Evolutionary conservation across 495 filamentous ascomycete species (phyloP), one percentile per base, ranked within the genome.

Genomic region (Tuber calosporum): DNA sequence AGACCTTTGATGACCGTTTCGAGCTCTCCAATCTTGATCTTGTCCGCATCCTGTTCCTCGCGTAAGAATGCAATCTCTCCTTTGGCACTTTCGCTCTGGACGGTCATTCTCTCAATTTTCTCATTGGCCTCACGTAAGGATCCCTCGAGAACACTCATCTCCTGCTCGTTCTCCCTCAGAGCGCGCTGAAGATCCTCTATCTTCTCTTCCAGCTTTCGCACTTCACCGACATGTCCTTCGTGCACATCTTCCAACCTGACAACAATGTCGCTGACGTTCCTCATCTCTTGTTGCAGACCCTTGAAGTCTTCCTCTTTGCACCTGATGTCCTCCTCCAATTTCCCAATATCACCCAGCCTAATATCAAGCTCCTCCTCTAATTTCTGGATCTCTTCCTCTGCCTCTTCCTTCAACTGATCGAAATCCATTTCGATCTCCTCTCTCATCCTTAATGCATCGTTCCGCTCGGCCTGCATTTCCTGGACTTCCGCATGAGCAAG

Each of bases 41-140:
- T 99, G 82, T 99, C 96, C 45, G 87, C 89, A 82, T 99, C 95
- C 84, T 98, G 95, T 84, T 99, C 95, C 80, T 99, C 96, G 8
- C 96, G 89, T 38, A 99, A 82, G 88, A 99, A 99, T 0, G 91
- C 88, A 82, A 98, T 96, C 83, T 99, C 95, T 69, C 90, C 90
- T 80, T 97, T 94, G 73, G 90, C 90, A 5, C 92, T 95, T 84
- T 99, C 95, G 70, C 93, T 89, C 82, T 98, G 93, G 69, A 99
- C 92, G 13, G 89, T 90, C 17, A 97, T 85, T 58, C 93, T 87
- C 78, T 96, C 89, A 42, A 90, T 89, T 84, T 97, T 97, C 75
- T 90, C 88, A 77, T 93, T 94, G 19, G 91, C 85, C 79, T 96
- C 93, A 43, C 89, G 86, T 5, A 94, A 86, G 74, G 89, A 89